Conservation (phyloP, 1,284 basidiomycete genomes). For the Chalciporus sp. region DNA sequence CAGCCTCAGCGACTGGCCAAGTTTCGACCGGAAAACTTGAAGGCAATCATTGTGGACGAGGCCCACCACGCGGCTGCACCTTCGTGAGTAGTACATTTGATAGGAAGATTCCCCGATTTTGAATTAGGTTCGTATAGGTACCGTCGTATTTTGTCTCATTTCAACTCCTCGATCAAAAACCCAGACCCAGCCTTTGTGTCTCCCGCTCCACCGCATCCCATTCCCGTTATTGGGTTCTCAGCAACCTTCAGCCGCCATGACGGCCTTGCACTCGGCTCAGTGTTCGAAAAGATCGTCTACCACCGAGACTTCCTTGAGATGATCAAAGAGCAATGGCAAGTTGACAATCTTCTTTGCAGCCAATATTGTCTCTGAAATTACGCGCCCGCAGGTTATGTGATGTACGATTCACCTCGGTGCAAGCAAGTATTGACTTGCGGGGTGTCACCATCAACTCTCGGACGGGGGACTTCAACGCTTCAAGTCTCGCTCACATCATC, state of each 20-base stretch:
- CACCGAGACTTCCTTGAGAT: constrained; percentile 93
- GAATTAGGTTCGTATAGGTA: constrained; percentile 52
- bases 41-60: constrained; percentile 89
- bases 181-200: constrained; percentile 47
- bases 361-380: constrained; percentile 4
- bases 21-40: constrained; percentile 74
- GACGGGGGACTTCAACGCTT: constrained; percentile 80
- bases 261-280: constrained; percentile 83
- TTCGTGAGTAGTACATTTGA: constrained; percentile 55
- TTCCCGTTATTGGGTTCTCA: constrained; percentile 93
- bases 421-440: constrained; percentile 71
- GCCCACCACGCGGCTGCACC: constrained; percentile 94
- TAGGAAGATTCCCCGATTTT: background rate
- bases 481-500: constrained; percentile 76
- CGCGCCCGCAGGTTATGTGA: constrained; percentile 70
- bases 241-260: constrained; percentile 95
- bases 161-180: constrained; percentile 62
- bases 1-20: constrained; percentile 72
- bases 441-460: constrained; percentile 64
- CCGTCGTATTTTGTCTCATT: constrained; percentile 75
- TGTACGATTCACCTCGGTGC: constrained; percentile 81
- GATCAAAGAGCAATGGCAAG: constrained; percentile 90
- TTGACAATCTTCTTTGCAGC: background rate
- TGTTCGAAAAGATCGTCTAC: constrained; percentile 92
- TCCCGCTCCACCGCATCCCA: constrained; percentile 44